Base-by-base conservation (phyloP, 2,329 filamentous ascomycete genomes). In the Lasiodiplodia theobromae region DNA sequence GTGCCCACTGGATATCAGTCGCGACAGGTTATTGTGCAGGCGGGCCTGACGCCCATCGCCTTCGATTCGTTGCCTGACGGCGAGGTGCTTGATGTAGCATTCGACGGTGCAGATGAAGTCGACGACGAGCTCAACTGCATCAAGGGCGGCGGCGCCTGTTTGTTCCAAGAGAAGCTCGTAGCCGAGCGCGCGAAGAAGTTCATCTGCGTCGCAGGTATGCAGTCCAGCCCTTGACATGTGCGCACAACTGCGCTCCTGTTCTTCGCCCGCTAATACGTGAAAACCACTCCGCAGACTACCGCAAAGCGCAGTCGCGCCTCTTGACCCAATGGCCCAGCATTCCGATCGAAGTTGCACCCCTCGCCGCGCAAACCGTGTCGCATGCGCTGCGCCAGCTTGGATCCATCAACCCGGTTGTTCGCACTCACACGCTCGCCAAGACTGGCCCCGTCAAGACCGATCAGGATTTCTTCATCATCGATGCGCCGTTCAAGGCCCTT, bases 111-210 rank as follows among this genome's bases (percentile, higher is more conserved):
- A 4, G 96, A 99, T 78, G 96, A 99, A 83, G 94, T 99, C 38
- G 96, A 99, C 78, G 90, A 93, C 57, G 92, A 96, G 65, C 83
- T 99, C 70, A 99, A 98, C 81, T 93, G 95, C 77, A 98, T 99
- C 84, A 98, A 98, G 84, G 96, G 96, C 67, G 96, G 96, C 62
- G 96, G 96, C 69, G 96, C 94, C n/a, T 99, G 96, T 81, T 83
- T 98, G 68, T 97, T 97, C 83, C 96, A 98, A 81, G 96, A 99
- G 83, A 99, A 99, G 84, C 86, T 99, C 44, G 94, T 99, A 4
- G 94, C 94, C 5, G 88, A 93, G 70, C 88, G 91, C 62, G 91
- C 93, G 3, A 92, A 89, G 80, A 92, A 92, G 77, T 97, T 97
- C 76, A 86, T 97, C 71, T 95, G 92, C 74, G 93, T 96, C 69